Base-by-base conservation (phyloP, 108 stramenopile genomes). In the Fragilariopsis cylindrus region DNA sequence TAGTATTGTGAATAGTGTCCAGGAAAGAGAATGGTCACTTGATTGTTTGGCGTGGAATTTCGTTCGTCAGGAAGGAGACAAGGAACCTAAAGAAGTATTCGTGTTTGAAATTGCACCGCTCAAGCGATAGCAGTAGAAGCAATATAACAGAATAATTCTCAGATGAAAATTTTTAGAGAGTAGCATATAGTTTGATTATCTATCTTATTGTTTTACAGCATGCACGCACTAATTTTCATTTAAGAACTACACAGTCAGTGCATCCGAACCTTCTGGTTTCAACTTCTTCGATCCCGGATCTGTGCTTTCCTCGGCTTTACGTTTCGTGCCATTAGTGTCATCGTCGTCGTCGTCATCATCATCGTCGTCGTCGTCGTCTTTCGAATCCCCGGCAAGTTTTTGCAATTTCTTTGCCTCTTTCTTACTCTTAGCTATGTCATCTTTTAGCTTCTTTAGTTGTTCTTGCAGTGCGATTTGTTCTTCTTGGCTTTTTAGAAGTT, bases 41-140 rank as follows among this genome's bases (percentile, higher is more conserved):
- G 84, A 91, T 70, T 91, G 87, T 71, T 60, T 91, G 48, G 80
- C 88, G 6, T 91, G 87, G 87, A 62, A 79, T 50, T 72, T 69
- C 43, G 79, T 82, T 63, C 55, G 49, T 21, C 54, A 77, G 9
- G 71, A 70, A 56, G 67, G 67, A 7, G 44, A 13, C 15, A 54
- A 48, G 9, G 79, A 74, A 44, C 49, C 54, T 13, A 80, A 75
- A 48, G 84, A 85, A 60, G 84, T 85, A 39, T 85, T 82, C 63
- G 49, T 85, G 11, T 82, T 85, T 46, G 81, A 82, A 65, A 81
- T 81, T 48, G 30, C n/a, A 41, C 65, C 76, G 42, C 42, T 63
- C 62, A 41, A 60, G 41, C 52, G 15, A 13, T 53, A 53, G 11
- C 13, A 53, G 52, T 2, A 53, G 52, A 53, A 53, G 15, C 11